Conservation (phyloP, 2,329 filamentous ascomycete species). For the Xylariaceae sp. region DNA sequence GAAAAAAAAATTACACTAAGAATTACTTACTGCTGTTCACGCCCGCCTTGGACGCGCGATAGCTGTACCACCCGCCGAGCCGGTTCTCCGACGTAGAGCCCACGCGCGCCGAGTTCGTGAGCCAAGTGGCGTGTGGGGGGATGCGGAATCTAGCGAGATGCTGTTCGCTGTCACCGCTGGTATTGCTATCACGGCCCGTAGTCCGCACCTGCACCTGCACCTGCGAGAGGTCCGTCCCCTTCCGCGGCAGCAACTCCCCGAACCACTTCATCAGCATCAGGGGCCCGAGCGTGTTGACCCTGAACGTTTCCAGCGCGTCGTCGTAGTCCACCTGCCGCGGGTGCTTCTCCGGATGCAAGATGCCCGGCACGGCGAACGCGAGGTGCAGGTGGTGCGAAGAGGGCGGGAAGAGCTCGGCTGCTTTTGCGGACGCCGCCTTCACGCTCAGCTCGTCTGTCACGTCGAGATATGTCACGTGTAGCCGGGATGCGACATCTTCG, state of each 20-base stretch:
- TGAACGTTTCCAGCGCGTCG: constrained; percentile 71
- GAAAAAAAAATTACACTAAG: too few relatives aligned
- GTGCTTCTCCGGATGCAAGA: constrained; percentile 76
- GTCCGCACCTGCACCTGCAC: not conserved
- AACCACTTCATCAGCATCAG: constrained; percentile 82
- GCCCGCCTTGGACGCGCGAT: constrained; percentile 77
- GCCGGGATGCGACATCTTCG: constrained; percentile 41
- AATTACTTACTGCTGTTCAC: constrained; percentile 75
- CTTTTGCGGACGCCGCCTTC: constrained; percentile 58
- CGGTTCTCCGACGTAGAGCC: constrained; percentile 76
- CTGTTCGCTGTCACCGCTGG: too few relatives aligned
- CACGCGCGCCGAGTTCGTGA: constrained; percentile 80
- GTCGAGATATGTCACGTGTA: constrained; percentile 52
- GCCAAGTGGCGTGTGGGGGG: constrained; percentile 65
- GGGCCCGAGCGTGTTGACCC: constrained; percentile 76
- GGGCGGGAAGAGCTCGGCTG: constrained; percentile 59
- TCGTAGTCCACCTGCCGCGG: constrained; percentile 68
- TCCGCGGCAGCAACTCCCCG: constrained; percentile 69
- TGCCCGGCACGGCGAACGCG: constrained; percentile 72
- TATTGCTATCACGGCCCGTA: not conserved
- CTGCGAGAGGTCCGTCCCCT: constrained; percentile 48
- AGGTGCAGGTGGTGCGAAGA: constrained; percentile 68
- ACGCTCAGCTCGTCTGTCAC: constrained; percentile 69
- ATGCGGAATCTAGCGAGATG: constrained; percentile 40
- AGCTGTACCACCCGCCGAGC: constrained; percentile 82